Evolutionary conservation across 495 filamentous ascomycete species (phyloP).

Genomic region (Talaromyces liani): DNA sequence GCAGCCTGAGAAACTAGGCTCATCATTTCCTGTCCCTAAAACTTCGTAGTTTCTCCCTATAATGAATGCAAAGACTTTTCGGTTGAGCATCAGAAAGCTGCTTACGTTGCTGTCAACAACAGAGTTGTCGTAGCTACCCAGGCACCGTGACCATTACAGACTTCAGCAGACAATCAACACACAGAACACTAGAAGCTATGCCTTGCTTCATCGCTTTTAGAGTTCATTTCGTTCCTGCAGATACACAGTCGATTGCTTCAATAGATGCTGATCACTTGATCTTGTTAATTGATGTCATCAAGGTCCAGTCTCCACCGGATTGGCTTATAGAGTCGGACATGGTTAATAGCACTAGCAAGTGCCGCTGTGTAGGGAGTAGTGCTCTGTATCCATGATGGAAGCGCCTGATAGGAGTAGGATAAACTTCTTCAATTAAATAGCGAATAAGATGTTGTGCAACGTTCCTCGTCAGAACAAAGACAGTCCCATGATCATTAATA

Average conservation of each 20-base stretch:
- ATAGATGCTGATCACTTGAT: background rate
- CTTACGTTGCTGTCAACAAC: background rate
- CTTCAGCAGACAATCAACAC: background rate
- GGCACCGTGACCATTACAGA: background rate
- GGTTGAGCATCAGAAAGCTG: background rate
- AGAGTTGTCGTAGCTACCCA: background rate
- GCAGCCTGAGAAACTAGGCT: background rate
- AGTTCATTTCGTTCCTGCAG: background rate
- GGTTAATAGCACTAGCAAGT: background rate
- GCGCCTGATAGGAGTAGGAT: background rate
- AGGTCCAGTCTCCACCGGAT: background rate
- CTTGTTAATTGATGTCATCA: background rate
- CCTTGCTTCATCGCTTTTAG: background rate
- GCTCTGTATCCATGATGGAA: too few species aligned
- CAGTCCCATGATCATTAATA: background rate
- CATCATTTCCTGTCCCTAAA: background rate
- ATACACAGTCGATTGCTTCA: background rate
- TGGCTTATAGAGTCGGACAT: background rate
- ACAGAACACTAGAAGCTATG: background rate
- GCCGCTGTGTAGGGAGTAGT: too few species aligned
- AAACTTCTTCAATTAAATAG: background rate
- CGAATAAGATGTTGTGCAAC: background rate
- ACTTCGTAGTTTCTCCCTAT: background rate
- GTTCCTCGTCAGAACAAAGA: background rate
- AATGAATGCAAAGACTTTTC: background rate